phyloP scores from a whole-genome alignment of 139 green algal species.

The Picochlorum sp. region DNA sequence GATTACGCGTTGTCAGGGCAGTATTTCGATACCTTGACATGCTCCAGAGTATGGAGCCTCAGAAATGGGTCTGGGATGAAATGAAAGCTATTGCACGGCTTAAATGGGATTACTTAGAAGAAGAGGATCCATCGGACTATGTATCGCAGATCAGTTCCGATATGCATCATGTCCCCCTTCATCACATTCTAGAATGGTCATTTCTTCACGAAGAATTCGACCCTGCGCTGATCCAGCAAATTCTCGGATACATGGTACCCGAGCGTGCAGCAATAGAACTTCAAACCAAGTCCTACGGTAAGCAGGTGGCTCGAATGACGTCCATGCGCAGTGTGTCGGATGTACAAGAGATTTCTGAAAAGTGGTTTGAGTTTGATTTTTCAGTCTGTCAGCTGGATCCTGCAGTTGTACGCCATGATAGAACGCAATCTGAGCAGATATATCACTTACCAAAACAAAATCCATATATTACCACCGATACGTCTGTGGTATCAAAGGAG shows the following conservation, averaged over 20 bases:
- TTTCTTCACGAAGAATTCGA: slow-evolving; percentile 60
- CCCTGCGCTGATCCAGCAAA: slow-evolving; percentile 40
- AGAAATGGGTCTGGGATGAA: slow-evolving; percentile 86
- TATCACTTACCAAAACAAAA: no score
- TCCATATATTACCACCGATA: no score
- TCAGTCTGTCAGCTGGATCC: no score
- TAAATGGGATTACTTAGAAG: slow-evolving; percentile 60
- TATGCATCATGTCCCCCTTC: slow-evolving; percentile 38
- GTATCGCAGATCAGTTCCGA: slow-evolving; percentile 42
- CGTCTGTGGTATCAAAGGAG: no score
- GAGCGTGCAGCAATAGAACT: slow-evolving; percentile 52
- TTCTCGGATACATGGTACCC: slow-evolving; percentile 40
- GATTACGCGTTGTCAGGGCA: slow-evolving; percentile 52
- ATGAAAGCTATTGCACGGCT: slow-evolving; percentile 60
- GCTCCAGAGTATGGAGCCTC: slow-evolving; percentile 46
- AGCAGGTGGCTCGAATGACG: no score
- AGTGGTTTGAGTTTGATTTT: no score
- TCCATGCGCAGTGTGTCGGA: no score
- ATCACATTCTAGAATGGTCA: slow-evolving; percentile 51
- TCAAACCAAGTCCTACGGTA: slow-evolving; percentile 38
- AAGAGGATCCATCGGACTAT: slow-evolving; percentile 76
- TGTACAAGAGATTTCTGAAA: no score
- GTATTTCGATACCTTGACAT: slow-evolving; percentile 82
- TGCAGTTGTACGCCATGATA: no score
- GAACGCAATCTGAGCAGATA: no score